phyloP scores from a whole-genome alignment of 139 green algal genomes.

The Pseudopediastrum boryanum region DNA sequence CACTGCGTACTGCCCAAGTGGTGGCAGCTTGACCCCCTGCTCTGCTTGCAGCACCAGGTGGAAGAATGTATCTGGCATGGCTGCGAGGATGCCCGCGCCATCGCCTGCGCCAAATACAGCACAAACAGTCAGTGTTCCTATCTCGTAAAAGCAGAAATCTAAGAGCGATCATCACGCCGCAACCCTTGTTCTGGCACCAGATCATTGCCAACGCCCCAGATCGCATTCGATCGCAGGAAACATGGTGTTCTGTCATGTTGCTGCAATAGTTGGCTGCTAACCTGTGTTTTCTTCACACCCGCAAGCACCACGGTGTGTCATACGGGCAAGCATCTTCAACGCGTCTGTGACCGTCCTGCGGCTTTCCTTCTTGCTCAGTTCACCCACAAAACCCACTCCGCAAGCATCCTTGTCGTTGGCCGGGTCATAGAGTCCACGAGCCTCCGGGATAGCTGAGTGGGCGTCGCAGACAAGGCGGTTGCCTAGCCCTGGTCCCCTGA shows the following conservation, averaged over 20 bases:
- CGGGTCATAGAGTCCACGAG: constrained; percentile 33
- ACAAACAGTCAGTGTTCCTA: neutral
- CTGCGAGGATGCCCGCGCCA: constrained; percentile 91
- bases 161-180: too few relatives aligned
- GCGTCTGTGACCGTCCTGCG: constrained; percentile 82
- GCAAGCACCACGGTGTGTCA: constrained; percentile 88
- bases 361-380: constrained; percentile 81
- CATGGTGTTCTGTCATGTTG: too few relatives aligned
- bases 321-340: constrained; percentile 79
- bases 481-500: too few relatives aligned
- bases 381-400: constrained; percentile 91
- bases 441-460: constrained; percentile 17
- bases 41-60: constrained; percentile 61
- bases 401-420: constrained; percentile 76
- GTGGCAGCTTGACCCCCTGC: constrained; percentile 73
- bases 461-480: constrained; percentile 13
- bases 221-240: too few relatives aligned
- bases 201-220: neutral
- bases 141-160: too few relatives aligned
- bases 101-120: constrained; percentile 65
- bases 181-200: too few relatives aligned
- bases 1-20: constrained; percentile 81
- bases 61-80: constrained; percentile 92
- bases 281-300: constrained; percentile 95
- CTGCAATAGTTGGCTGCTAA: too few relatives aligned